These are phyloP conservation scores for Hypoxylon subgilvum DNA, from an alignment of 495 filamentous ascomycete genomes.

Conservation along the genomic window DNA sequence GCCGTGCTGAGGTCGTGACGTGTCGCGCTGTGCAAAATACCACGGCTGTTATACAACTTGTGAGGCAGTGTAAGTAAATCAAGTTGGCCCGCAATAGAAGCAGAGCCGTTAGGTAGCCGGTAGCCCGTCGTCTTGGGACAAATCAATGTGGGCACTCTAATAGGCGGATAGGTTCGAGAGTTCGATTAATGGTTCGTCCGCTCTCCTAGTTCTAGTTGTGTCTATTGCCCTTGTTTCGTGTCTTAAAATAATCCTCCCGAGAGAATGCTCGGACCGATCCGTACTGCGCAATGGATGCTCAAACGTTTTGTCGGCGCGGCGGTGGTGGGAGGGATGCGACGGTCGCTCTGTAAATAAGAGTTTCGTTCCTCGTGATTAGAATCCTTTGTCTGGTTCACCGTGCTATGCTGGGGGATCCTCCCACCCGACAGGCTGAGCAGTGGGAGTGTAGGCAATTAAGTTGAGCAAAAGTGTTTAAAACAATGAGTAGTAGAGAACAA, in stretches of 20 bases:
- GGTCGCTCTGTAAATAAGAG: background rate
- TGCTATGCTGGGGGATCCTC: conserved; percentile 1
- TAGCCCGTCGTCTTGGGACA: conserved; percentile 11
- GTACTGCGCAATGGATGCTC: background rate
- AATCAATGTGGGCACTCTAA: background rate
- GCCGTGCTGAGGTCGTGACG: conserved; percentile 27
- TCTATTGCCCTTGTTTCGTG: conserved; percentile 24
- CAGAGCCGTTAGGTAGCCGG: conserved; percentile 3
- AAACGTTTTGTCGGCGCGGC: conserved; percentile 1
- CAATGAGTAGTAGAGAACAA: background rate
- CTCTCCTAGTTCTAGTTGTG: background rate
- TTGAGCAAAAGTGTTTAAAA: background rate
- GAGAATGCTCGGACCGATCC: conserved; percentile 8
- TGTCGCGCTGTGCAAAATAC: conserved; percentile 30
- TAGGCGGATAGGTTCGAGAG: background rate
- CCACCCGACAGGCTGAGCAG: conserved; percentile 6
- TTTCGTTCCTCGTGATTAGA: conserved; percentile 9
- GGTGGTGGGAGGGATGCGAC: conserved; percentile 12
- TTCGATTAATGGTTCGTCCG: background rate
- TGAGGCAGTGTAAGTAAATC: conserved; percentile 34
- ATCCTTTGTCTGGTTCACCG: background rate
- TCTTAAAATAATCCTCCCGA: conserved; percentile 34
- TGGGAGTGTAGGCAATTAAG: background rate
- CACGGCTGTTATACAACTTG: conserved; percentile 17
- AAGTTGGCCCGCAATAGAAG: conserved; percentile 8